A percentile compares a stretch with the other conserved stretches of the same genome.
Conservation (phyloP, 495 filamentous ascomycete species). For the Hypoxylon crocopeplum region DNA sequence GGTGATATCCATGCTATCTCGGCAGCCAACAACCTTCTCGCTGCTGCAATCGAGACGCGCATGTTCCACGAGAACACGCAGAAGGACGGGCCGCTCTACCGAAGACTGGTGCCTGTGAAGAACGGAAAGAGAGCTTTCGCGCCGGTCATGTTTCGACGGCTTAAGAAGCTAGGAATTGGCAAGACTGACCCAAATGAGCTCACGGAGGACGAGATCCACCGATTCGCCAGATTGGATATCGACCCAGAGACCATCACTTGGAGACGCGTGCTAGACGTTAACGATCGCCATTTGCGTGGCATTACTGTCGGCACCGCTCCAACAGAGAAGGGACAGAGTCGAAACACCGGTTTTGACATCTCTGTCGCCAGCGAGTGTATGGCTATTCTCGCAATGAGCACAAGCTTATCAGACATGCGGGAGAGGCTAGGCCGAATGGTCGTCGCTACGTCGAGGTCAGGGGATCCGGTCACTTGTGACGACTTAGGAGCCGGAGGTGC, state of each 20-base stretch:
- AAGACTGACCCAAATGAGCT: constrained; percentile 93
- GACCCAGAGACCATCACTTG: constrained; percentile 97
- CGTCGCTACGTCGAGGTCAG: constrained; percentile 81
- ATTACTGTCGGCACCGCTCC: constrained; percentile 86
- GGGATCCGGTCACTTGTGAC: constrained; percentile 94
- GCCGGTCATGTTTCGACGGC: constrained; percentile 86
- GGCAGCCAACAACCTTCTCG: constrained; percentile 97
- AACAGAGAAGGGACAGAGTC: constrained; percentile 85
- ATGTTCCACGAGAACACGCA: constrained; percentile 98
- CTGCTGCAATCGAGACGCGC: constrained; percentile 94
- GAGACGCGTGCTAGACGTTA: constrained; percentile 95
- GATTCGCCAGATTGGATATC: constrained; percentile 92
- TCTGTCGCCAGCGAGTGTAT: constrained; percentile 98
- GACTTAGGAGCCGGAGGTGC: constrained; percentile 94
- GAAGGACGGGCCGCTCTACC: constrained; percentile 88
- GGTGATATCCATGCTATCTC: constrained; percentile 98
- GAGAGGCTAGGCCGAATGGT: constrained; percentile 96
- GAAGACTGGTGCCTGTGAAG: constrained; percentile 85
- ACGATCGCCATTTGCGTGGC: constrained; percentile 89
- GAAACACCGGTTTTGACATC: constrained; percentile 94
- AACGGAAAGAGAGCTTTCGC: constrained; percentile 87
- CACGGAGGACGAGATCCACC: constrained; percentile 83
- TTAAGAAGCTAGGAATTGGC: constrained; percentile 93
- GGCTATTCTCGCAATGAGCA: constrained; percentile 96
- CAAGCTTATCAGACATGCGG: constrained; percentile 84